Conservation (phyloP, 2,329 filamentous ascomycete genomes). For the Penicillium occitanis region DNA sequence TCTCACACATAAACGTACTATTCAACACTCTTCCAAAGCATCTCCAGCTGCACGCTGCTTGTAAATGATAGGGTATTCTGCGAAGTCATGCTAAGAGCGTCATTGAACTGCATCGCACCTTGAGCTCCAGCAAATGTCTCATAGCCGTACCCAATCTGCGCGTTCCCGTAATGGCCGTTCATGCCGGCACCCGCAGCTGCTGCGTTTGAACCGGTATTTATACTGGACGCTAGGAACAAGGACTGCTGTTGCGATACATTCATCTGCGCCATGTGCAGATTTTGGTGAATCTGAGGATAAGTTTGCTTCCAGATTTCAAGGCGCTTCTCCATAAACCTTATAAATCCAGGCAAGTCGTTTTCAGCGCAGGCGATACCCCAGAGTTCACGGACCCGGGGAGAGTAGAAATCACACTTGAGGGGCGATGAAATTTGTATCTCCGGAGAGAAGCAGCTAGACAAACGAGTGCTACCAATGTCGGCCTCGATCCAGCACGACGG, state of each 20-base stretch:
- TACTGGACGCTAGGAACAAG: neutral
- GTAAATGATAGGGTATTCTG: neutral
- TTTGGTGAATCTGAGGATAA: neutral
- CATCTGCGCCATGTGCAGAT: neutral
- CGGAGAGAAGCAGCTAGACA: neutral
- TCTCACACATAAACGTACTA: neutral
- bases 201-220: neutral
- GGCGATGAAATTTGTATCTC: neutral
- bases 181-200: neutral
- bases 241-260: neutral
- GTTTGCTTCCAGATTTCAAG: neutral
- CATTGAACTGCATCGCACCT: neutral
- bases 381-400: neutral
- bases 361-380: neutral
- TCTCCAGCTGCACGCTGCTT: neutral
- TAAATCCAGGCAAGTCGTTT: neutral
- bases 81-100: neutral
- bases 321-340: neutral
- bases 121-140: slow-evolving; percentile 8
- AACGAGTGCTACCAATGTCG: neutral
- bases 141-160: neutral
- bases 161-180: neutral
- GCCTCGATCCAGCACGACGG: neutral
- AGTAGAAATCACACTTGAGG: neutral
- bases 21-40: neutral